Base-by-base conservation (phyloP, 495 filamentous ascomycete genomes). In the Daldinia grandis region DNA sequence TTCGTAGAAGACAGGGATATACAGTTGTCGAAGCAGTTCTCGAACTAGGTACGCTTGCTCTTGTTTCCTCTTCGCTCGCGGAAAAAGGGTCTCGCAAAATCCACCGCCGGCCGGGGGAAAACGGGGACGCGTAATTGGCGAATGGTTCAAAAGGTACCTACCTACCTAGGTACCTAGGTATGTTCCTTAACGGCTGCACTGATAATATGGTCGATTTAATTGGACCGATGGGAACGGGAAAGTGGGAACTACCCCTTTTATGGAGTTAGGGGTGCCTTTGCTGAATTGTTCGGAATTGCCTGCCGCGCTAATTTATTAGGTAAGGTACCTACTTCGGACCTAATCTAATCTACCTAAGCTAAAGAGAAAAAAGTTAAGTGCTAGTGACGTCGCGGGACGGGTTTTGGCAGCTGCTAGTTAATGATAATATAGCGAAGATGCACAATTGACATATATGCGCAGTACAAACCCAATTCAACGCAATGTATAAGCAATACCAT, bases 61-160 rank as follows among this genome's bases (percentile, higher is more conserved):
- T 2, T 21, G 8, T 10, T 21, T 17, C n/a, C 5, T 10, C 42
- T 17, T 24, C 19, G 31, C 3, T 47, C 42, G 42, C 6, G 42
- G 42, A 10, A 47, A 47, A 47, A 47, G 19, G 42, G 8, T 24
- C 12, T 35, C 33, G 33, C 33, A 35, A 4, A 54, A 57, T 57
- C 31, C 30, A 35, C 61, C 62, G 47, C 62, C 38, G 50, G 50
- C 63, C 19, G 54, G 40, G 51, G 58, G 44, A 49, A 57, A 49
- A 35, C 14, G 7, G 35, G 61, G 54, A 68, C 65, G 58, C 57
- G 58, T 49, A 51, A 59, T 61, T 59, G 64, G 64, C 17, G 61
- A n/a, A n/a, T n/a, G n/a, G n/a, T n/a, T n/a, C n/a, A n/a, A n/a
- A n/a, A n/a, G n/a, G n/a, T n/a, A n/a, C n/a, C n/a, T n/a, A n/a